These are phyloP conservation scores for Xylaria sp. DNA, from an alignment of 2,329 filamentous ascomycete genomes.

Conservation along the genomic window DNA sequence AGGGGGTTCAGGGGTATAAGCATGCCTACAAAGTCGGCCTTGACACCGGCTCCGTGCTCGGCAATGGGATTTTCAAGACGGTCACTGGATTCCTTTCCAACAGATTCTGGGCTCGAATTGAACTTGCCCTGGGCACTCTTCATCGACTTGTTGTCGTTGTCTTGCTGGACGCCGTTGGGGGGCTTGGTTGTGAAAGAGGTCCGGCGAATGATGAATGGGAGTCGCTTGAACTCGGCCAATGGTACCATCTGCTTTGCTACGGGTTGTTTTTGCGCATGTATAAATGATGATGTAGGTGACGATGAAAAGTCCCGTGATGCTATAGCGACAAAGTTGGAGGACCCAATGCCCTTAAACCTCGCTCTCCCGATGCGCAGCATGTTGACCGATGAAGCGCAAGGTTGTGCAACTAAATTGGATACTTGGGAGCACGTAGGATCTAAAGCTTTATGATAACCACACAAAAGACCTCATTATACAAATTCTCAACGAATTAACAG, in stretches of 20 bases:
- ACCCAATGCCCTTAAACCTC: conserved; percentile 22
- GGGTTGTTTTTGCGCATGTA: neutral
- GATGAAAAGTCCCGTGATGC: conserved; percentile 14
- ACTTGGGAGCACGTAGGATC: neutral
- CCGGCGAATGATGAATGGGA: conserved; percentile 21
- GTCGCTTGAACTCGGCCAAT: conserved; percentile 2
- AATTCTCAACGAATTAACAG: too few species aligned
- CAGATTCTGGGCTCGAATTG: conserved; percentile 53
- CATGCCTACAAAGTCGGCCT: conserved; percentile 50
- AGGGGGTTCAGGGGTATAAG: neutral
- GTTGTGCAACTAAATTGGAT: neutral
- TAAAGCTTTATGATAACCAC: neutral
- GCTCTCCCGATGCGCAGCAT: conserved; percentile 28
- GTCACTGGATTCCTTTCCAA: conserved; percentile 53
- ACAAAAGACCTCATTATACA: too few species aligned
- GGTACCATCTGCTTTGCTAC: neutral
- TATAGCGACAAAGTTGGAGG: conserved; percentile 18
- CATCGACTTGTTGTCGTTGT: conserved; percentile 50
- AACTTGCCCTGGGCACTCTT: conserved; percentile 51
- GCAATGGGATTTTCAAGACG: conserved; percentile 32
- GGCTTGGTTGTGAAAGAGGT: conserved; percentile 29
- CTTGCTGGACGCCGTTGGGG: conserved; percentile 21
- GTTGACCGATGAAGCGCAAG: neutral
- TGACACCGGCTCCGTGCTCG: conserved; percentile 33
- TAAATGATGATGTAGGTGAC: neutral